Conservation (phyloP, 1,284 basidiomycete genomes). For the Ceratobasidium theobromae region DNA sequence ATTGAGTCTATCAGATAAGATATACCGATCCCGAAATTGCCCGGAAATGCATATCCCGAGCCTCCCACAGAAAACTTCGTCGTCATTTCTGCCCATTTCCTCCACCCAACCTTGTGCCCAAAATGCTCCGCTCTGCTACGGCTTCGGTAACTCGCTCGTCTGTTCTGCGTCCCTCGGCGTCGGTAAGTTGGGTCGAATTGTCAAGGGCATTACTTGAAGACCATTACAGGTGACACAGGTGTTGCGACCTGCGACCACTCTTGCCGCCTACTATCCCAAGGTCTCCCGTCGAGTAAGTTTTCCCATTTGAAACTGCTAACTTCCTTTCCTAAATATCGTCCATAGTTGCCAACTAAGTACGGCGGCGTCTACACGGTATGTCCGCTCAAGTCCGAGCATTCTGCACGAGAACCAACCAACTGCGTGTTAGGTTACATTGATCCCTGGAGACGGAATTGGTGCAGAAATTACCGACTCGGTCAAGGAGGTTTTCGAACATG, state of each 20-base stretch:
- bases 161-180: slow-evolving; percentile 28
- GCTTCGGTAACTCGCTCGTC: slow-evolving; percentile 26
- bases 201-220: background rate
- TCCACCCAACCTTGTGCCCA: background rate
- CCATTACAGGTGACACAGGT: slow-evolving; percentile 27
- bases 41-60: slow-evolving; percentile 23
- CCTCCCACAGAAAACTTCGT: slow-evolving; percentile 30
- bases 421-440: slow-evolving; percentile 73
- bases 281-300: slow-evolving; percentile 64
- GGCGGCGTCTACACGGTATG: slow-evolving; percentile 88
- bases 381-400: slow-evolving; percentile 34
- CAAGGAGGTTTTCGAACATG: slow-evolving; percentile 97
- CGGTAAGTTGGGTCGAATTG: background rate
- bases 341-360: slow-evolving; percentile 87
- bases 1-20: slow-evolving; percentile 18
- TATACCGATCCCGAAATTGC: slow-evolving; percentile 15
- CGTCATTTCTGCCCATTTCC: slow-evolving; percentile 12
- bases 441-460: slow-evolving; percentile 97
- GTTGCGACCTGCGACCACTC: slow-evolving; percentile 60
- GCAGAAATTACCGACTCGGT: slow-evolving; percentile 97
- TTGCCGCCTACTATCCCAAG: slow-evolving; percentile 77
- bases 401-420: background rate
- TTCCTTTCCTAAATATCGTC: background rate
- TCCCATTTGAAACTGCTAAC: background rate
- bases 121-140: slow-evolving; percentile 31